Evolutionary conservation across 83 land plant species (phyloP), one percentile per base, ranked within the genome.

Genomic region (Picea mariana): DNA sequence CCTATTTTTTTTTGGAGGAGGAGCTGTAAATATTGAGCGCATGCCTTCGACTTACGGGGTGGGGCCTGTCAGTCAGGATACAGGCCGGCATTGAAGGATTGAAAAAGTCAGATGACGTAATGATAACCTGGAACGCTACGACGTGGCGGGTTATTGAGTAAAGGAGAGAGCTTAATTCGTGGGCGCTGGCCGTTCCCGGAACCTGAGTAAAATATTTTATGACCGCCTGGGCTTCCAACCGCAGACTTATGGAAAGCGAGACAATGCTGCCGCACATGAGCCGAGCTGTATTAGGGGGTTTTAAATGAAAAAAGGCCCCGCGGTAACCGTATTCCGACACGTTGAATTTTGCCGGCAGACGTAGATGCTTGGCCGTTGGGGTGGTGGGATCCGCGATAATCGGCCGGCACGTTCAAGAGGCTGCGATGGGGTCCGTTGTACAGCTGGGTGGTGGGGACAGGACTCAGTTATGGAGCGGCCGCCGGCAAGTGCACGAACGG

Each of bases 81-180:
- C 79, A 78, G 79, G 79, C 79, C 79, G 64, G 79, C 79, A 78
- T 78, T 15, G 79, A 23, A 58, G 79, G 62, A 27, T 78, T 78
- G 12, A 26, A 78, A 78, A 78, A 61, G 26, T 38, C 23, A 26
- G 16, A 49, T 75, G 77, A 75, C 77, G 77, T 47, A 47, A 2
- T 0, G 52, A 42, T 47, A 47, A 47, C 77, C 77, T 75, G 59
- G 23, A 47, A 47, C n/a, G 15, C 64, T 0, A 16, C 42, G 18
- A 78, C 79, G 79, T 78, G 79, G 79, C 79, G 26, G 9, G 6
- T 60, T 58, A 17, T 0, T 31, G 62, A 26, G 62, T 66, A 21
- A 66, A 21, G 68, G 27, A 9, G 26, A 66, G 68, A 66, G 21
- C 79, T 58, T 27, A 59, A 26, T 78, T 78, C 64, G 60, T 61